phyloP scores from a whole-genome alignment of 257 asterid genomes.

The Solanum raphanifolium region DNA sequence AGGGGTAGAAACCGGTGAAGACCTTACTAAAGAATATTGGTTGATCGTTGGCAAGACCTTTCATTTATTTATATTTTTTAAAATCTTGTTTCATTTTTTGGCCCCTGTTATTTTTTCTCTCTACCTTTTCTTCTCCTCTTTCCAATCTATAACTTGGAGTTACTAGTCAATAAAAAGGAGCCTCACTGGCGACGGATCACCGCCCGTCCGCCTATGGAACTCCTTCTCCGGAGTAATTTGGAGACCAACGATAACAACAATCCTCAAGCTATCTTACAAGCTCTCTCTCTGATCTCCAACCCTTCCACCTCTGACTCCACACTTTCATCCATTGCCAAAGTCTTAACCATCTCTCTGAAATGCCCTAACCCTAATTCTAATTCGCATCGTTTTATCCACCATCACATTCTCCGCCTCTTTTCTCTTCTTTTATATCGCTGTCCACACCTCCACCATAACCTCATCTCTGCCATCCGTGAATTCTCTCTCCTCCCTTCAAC shows the following conservation, averaged over 20 bases:
- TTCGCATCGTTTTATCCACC: background rate
- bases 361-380: slow-evolving; percentile 6
- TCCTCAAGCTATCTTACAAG: slow-evolving; percentile 5
- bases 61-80: too few relatives aligned
- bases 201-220: background rate
- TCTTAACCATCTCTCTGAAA: slow-evolving; percentile 34
- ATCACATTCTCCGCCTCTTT: slow-evolving; percentile 39
- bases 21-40: background rate
- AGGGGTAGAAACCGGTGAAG: background rate
- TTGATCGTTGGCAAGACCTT: background rate
- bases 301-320: slow-evolving; percentile 51
- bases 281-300: slow-evolving; percentile 52
- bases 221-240: background rate
- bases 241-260: background rate
- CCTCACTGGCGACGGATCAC: background rate
- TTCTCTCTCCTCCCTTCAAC: slow-evolving; percentile 34
- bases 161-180: background rate
- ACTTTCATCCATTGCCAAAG: slow-evolving; percentile 29
- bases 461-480: slow-evolving; percentile 21
- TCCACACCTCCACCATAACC: slow-evolving; percentile 26
- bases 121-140: background rate
- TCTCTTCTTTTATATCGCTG: slow-evolving; percentile 31
- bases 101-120: background rate
- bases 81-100: background rate
- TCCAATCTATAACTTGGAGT: background rate